These are phyloP conservation scores for Carex arenaria DNA, from an alignment of 202 grass and related monocot species.

Conservation along the genomic window DNA sequence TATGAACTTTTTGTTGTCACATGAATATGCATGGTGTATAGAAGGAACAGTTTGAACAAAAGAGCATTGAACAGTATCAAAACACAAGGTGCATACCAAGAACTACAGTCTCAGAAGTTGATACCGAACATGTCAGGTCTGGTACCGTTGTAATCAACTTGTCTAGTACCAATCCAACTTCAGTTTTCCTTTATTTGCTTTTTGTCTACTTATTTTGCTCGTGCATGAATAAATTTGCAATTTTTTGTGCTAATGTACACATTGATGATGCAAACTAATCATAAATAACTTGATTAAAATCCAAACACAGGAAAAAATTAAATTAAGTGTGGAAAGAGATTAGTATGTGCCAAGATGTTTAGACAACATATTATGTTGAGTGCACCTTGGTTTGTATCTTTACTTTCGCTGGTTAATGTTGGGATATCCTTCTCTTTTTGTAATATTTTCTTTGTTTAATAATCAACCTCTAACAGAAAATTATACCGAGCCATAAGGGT, in stretches of 20 bases:
- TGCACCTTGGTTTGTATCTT: background rate
- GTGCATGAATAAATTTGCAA: background rate
- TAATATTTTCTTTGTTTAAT: background rate
- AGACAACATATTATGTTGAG: background rate
- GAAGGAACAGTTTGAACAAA: conserved; percentile 1
- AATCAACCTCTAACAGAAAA: background rate
- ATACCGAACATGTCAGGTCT: background rate
- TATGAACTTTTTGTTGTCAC: background rate
- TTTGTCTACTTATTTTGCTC: background rate
- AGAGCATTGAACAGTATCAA: background rate
- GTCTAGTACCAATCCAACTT: background rate
- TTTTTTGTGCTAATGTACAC: background rate
- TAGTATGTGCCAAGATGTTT: background rate
- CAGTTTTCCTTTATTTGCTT: background rate
- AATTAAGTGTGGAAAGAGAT: background rate
- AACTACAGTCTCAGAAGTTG: conserved; percentile 5
- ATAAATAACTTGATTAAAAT: background rate
- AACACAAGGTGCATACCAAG: background rate
- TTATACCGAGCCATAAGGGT: background rate
- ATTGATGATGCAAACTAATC: background rate
- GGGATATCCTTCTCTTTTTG: background rate
- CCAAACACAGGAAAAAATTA: background rate
- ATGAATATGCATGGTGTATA: background rate
- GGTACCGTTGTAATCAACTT: background rate
- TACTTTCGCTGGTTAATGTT: background rate